phyloP scores from a whole-genome alignment of 441 rosid species.

The Dalechampia spathulata region DNA sequence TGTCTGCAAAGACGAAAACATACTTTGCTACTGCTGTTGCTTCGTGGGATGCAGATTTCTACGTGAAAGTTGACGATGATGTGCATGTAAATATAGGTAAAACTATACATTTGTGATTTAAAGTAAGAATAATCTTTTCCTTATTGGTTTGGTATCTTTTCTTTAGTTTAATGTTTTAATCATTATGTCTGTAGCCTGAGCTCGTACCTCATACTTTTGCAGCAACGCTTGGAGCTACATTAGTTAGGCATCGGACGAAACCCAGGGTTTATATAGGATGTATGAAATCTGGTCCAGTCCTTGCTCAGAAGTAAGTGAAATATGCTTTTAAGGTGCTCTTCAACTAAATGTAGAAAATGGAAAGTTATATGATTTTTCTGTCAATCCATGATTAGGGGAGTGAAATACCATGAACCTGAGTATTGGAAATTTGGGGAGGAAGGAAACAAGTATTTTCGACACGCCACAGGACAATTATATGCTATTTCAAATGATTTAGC shows the following conservation, averaged over 20 bases:
- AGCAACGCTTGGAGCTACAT: conserved; percentile 70
- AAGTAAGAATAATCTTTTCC: no score
- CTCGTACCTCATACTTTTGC: conserved; percentile 12
- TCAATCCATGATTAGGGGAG: conserved; percentile 44
- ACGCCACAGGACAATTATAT: conserved; percentile 90
- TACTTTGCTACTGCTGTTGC: conserved; percentile 77
- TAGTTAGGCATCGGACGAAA: conserved; percentile 53
- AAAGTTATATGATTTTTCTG: not conserved
- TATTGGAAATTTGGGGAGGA: conserved; percentile 91
- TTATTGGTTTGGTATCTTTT: conserved; percentile 4
- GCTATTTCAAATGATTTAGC: conserved; percentile 84
- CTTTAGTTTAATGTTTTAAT: not conserved
- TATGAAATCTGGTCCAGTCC: conserved; percentile 90
- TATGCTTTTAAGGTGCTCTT: not conserved
- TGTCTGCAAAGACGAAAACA: conserved; percentile 81
- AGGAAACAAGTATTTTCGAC: conserved; percentile 92
- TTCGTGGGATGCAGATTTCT: conserved; percentile 88
- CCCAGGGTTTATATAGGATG: conserved; percentile 76
- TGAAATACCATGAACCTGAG: conserved; percentile 91
- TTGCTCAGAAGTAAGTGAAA: conserved; percentile 67
- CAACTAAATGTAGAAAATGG: not conserved
- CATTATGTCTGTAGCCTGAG: not conserved
- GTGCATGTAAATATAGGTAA: conserved; percentile 93
- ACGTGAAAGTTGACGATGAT: conserved; percentile 88
- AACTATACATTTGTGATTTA: not conserved